Evolutionary conservation across 768 basidiomycete species (phyloP).

Genomic region (Strobilomyces echinocephalus): DNA sequence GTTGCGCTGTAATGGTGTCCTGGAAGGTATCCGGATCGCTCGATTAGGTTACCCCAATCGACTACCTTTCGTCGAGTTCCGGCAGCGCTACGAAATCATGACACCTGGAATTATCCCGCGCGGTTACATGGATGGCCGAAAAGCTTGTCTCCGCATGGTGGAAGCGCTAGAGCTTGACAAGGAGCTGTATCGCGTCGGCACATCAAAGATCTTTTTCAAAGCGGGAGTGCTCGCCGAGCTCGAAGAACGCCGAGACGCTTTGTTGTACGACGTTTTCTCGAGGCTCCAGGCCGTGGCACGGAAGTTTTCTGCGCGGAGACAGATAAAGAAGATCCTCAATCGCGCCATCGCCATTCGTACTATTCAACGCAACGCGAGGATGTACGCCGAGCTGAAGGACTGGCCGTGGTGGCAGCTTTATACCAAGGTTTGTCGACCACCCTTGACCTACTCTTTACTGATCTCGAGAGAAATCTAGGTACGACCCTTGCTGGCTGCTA

Average conservation of each 20-base stretch:
- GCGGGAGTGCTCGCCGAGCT: constrained; percentile 95
- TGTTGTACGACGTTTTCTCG: constrained; percentile 88
- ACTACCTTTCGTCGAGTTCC: constrained; percentile 94
- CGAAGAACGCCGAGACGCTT: constrained; percentile 83
- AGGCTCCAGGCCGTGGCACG: constrained; percentile 81
- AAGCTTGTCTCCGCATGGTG: constrained; percentile 89
- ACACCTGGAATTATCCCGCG: constrained; percentile 89
- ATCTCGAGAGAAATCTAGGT: constrained; percentile 45
- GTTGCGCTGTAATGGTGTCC: constrained; percentile 95
- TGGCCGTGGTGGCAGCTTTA: constrained; percentile 99
- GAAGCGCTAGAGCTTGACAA: constrained; percentile 85
- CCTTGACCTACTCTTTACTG: neutral
- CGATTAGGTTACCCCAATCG: constrained; percentile 96
- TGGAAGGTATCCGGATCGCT: constrained; percentile 97
- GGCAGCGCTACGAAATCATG: constrained; percentile 93
- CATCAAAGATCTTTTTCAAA: constrained; percentile 99
- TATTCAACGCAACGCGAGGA: constrained; percentile 89
- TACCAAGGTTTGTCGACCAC: constrained; percentile 58
- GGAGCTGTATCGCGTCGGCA: constrained; percentile 82
- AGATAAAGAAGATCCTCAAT: constrained; percentile 92
- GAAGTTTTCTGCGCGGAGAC: constrained; percentile 80
- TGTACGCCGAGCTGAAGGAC: constrained; percentile 84
- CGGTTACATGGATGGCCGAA: constrained; percentile 97
- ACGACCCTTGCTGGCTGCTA: constrained; percentile 88
- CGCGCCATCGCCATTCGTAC: constrained; percentile 87